A percentile compares a stretch with the other conserved stretches of the same genome.
These are phyloP conservation scores for Cystoderma amianthinum DNA, from an alignment of 768 basidiomycete species.

Conservation along the genomic window DNA sequence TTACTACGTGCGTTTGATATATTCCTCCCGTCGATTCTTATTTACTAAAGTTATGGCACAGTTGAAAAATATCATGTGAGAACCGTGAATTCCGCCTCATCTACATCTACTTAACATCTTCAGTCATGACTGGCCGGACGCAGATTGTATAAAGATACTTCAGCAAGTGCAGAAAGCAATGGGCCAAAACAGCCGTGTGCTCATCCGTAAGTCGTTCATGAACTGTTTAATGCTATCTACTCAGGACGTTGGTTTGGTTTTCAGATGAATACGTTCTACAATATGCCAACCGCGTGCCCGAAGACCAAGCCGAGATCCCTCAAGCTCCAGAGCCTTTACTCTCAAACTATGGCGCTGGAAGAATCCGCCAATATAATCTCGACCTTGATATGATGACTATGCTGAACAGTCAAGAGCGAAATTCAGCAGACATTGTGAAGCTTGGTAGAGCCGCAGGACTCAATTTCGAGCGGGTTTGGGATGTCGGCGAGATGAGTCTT, in stretches of 20 bases:
- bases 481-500: slow-evolving; percentile 22
- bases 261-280: slow-evolving; percentile 30
- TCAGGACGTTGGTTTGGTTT: slow-evolving; percentile 4
- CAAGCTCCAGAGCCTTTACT: slow-evolving; percentile 37
- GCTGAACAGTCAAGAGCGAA: slow-evolving; percentile 37
- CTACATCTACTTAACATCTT: background rate
- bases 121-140: slow-evolving; percentile 30
- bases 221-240: background rate
- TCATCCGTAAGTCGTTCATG: slow-evolving; percentile 21
- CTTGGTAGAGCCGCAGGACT: slow-evolving; percentile 25
- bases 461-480: slow-evolving; percentile 29
- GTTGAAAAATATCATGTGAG: slow-evolving; percentile 23
- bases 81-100: background rate
- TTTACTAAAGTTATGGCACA: slow-evolving; percentile 5
- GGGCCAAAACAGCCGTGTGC: slow-evolving; percentile 18
- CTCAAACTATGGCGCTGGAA: slow-evolving; percentile 39
- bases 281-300: slow-evolving; percentile 11
- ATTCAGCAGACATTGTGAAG: slow-evolving; percentile 27
- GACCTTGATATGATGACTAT: slow-evolving; percentile 38
- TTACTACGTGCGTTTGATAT: slow-evolving; percentile 29
- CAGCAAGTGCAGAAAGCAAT: slow-evolving; percentile 23
- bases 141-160: slow-evolving; percentile 19
- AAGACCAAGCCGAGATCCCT: slow-evolving; percentile 7
- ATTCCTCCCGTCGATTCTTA: background rate
- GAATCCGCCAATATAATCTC: slow-evolving; percentile 30